Conservation (phyloP, 2,329 filamentous ascomycete genomes). For the Hymenoscyphus occultus region DNA sequence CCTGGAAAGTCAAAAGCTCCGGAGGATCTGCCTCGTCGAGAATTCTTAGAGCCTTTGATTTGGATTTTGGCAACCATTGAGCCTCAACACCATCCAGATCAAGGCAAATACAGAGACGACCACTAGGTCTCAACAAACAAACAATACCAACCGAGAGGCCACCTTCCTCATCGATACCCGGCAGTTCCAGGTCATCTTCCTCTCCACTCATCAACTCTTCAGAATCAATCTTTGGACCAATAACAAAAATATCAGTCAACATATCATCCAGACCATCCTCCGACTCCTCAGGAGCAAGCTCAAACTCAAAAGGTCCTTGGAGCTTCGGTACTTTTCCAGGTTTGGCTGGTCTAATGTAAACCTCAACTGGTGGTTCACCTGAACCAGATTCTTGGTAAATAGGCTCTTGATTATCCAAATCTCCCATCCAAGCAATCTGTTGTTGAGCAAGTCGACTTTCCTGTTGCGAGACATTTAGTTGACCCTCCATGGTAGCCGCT, state of each 20-base stretch:
- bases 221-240: slow-evolving; percentile 59
- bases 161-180: slow-evolving; percentile 51
- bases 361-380: slow-evolving; percentile 50
- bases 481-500: slow-evolving; percentile 59
- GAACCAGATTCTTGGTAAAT: slow-evolving; percentile 48
- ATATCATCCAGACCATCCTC: slow-evolving; percentile 56
- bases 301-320: slow-evolving; percentile 60
- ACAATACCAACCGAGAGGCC: slow-evolving; percentile 59
- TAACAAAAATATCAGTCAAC: slow-evolving; percentile 60
- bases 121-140: slow-evolving; percentile 59
- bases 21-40: slow-evolving; percentile 42
- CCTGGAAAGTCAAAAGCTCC: slow-evolving; percentile 58
- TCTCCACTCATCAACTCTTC: slow-evolving; percentile 62
- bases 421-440: slow-evolving; percentile 65
- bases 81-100: slow-evolving; percentile 61
- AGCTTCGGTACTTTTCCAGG: slow-evolving; percentile 58
- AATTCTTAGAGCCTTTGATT: slow-evolving; percentile 44
- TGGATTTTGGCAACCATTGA: slow-evolving; percentile 61
- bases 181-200: slow-evolving; percentile 58
- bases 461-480: slow-evolving; percentile 50
- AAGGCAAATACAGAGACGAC: slow-evolving; percentile 59
- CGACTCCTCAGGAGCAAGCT: slow-evolving; percentile 46
- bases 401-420: slow-evolving; percentile 62
- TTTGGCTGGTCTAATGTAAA: slow-evolving; percentile 55
- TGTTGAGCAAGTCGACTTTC: slow-evolving; percentile 59